A percentile compares a stretch with the other conserved stretches of the same genome.
Conservation (phyloP, 208 protist species). For the Lotmaria passim region DNA sequence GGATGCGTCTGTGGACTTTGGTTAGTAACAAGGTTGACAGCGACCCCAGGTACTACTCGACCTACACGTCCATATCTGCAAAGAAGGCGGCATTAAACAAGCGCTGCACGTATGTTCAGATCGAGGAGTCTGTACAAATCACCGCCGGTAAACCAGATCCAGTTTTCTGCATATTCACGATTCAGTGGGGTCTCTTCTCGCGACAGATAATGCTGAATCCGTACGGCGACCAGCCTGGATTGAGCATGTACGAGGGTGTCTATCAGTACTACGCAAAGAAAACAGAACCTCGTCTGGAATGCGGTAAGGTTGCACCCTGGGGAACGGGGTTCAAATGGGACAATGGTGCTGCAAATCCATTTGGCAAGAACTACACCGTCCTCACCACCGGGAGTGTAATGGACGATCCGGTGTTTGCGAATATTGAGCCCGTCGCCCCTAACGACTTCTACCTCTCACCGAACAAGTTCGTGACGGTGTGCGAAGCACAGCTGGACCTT, state of each 20-base stretch:
- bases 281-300: background rate
- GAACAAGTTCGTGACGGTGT: constrained; percentile 28
- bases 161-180: constrained; percentile 2
- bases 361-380: constrained; percentile 4
- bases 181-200: constrained; percentile 16
- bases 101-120: background rate
- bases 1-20: background rate
- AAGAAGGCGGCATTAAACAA: background rate
- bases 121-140: no score
- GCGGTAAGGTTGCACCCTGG: background rate
- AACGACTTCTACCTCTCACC: constrained; percentile 2
- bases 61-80: constrained; percentile 2
- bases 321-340: background rate
- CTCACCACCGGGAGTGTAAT: background rate
- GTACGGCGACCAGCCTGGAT: background rate
- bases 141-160: background rate
- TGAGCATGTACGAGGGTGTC: background rate
- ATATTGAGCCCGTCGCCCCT: background rate
- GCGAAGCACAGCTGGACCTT: constrained; percentile 44
- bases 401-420: background rate
- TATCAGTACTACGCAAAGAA: background rate
- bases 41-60: background rate
- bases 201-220: background rate
- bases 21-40: background rate
- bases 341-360: background rate